Percentiles rank a stretch among this genome's conserved stretches.
Conservation (phyloP, 192 early-diverging fungal species). For the Coemansia sp. region DNA sequence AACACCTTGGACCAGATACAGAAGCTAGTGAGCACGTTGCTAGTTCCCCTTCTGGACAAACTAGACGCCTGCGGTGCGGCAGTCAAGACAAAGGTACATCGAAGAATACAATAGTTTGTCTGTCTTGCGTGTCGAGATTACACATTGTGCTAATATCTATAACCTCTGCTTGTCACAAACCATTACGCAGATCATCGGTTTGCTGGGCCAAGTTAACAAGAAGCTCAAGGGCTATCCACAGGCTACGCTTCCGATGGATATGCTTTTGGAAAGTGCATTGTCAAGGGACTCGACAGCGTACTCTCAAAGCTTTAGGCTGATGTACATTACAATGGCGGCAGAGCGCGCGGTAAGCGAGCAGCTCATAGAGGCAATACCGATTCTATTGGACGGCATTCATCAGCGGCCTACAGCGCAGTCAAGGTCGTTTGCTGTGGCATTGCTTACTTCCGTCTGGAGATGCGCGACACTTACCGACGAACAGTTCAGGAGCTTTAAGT, state of each 20-base stretch:
- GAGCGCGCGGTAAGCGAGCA: slow-evolving; percentile 55
- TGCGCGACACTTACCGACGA: slow-evolving; percentile 24
- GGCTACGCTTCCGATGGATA: slow-evolving; percentile 63
- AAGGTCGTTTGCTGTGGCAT: slow-evolving; percentile 62
- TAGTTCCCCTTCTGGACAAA: slow-evolving; percentile 64
- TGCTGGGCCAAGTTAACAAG: slow-evolving; percentile 85
- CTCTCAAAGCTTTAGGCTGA: slow-evolving; percentile 77
- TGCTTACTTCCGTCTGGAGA: slow-evolving; percentile 61
- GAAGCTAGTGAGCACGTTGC: slow-evolving; percentile 53
- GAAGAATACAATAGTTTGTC: not conserved
- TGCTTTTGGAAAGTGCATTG: slow-evolving; percentile 64
- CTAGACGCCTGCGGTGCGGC: slow-evolving; percentile 53
- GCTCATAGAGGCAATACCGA: slow-evolving; percentile 56
- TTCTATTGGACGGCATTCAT: slow-evolving; percentile 64
- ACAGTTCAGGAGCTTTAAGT: slow-evolving; percentile 15
- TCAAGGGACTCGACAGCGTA: slow-evolving; percentile 48
- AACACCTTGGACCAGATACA: slow-evolving; percentile 60
- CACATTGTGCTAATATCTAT: not conserved
- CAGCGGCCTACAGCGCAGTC: slow-evolving; percentile 62
- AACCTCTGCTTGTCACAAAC: not conserved
- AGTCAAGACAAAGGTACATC: slow-evolving; percentile 57
- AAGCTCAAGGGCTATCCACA: slow-evolving; percentile 66
- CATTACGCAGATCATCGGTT: slow-evolving; percentile 63
- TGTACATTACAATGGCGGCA: slow-evolving; percentile 85
- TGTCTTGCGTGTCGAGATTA: not conserved